A percentile compares a stretch with the other conserved stretches of the same genome.
These are phyloP conservation scores for Beta macrorhiza DNA, from an alignment of 179 eudicot species.

Conservation along the genomic window DNA sequence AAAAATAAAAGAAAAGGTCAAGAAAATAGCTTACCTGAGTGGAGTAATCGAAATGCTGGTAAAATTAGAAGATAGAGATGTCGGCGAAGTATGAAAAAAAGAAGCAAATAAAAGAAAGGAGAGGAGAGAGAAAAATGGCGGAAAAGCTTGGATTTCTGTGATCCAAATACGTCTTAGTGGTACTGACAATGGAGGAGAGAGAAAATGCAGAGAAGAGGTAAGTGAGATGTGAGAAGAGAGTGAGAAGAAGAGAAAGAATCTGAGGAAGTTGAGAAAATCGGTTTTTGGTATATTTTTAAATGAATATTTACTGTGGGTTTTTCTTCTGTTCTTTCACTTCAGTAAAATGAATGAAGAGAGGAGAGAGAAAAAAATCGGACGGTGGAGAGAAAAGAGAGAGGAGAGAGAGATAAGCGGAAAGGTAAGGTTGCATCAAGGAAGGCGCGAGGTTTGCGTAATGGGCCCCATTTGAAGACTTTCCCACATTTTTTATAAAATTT, in stretches of 20 bases:
- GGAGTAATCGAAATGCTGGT: conserved; percentile 7
- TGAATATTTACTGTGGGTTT: neutral
- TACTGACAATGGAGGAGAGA: conserved; percentile 22
- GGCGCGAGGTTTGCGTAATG: conserved; percentile 20
- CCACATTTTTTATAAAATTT: neutral
- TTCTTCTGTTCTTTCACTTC: neutral
- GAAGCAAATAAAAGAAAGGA: neutral
- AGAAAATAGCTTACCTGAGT: neutral
- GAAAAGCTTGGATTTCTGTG: neutral
- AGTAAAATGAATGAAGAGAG: neutral
- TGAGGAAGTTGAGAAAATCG: conserved; percentile 13
- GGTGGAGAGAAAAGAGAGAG: conserved; percentile 13
- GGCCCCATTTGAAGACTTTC: conserved; percentile 1
- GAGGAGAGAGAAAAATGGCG: conserved; percentile 3
- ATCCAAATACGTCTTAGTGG: neutral
- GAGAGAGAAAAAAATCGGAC: conserved; percentile 16
- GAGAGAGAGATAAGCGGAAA: conserved; percentile 1
- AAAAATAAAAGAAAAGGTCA: neutral
- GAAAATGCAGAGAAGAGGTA: conserved; percentile 14
- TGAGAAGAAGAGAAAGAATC: conserved; percentile 1
- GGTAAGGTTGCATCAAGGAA: conserved; percentile 24
- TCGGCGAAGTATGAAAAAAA: neutral
- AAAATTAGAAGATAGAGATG: neutral
- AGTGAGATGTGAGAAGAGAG: neutral
- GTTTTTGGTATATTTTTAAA: neutral